Evolutionary conservation across 2,329 filamentous ascomycete genomes (phyloP), one percentile per base, ranked within the genome.

Genomic region (Cladosporium halotolerans): DNA sequence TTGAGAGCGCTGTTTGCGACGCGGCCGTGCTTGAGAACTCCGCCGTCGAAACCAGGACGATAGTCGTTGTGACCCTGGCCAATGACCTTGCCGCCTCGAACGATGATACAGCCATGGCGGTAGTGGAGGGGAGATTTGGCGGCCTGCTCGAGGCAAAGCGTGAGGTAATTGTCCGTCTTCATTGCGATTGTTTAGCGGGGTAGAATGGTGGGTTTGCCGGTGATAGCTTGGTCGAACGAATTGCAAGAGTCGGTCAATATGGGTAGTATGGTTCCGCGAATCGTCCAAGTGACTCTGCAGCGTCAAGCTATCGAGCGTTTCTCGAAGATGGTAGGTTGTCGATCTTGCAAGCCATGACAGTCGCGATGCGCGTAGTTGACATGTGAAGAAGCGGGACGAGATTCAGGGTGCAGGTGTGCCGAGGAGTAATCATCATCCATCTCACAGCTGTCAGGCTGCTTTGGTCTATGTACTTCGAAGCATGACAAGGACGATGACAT

Each of bases 61-160:
- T 74, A 72, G 60, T 76, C 73, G 59, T 79, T 79, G 69, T 72
- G 76, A 47, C 76, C 76, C 51, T 73, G 71, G 10, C 77, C 76
- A 56, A 80, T 75, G 58, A 79, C 70, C 60, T 79, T 80, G 48
- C 76, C 76, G 50, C 75, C 76, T 55, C 75, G 75, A 52, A 79
- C 75, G 54, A 79, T 68, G 58, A 79, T 72, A 43, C 71, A 70
- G 28, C 76, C 76, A 63, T 79, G 77, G 55, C 74, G 74, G 57
- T 75, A 74, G 63, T 71, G 72, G 23, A 80, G 73, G 28, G 75
- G 72, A 11, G 75, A 79, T 45, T 72, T 69, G 28, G 72, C 63
- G 47, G 77, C 77, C 69, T 79, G 74, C 66, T 76, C 72, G 45
- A 79, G 71, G 69, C 76, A 79, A 23, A 77, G 69, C 54, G 68